phyloP scores from a whole-genome alignment of 306 rosid genomes.

The Hippophae tibetana region DNA sequence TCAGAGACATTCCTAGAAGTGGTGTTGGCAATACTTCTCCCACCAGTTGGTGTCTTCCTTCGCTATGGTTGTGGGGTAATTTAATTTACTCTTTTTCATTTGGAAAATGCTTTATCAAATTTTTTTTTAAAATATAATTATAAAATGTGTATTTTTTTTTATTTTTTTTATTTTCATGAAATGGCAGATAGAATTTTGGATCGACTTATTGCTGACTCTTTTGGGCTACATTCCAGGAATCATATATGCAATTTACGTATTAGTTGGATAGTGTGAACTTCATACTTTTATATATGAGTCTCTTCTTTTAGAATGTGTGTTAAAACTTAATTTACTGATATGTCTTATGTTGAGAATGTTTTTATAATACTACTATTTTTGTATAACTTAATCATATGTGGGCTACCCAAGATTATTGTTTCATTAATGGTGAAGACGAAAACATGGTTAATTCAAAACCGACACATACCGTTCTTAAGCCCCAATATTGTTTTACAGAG shows the following conservation, averaged over 20 bases:
- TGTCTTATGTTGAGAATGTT: no score
- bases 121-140: no score
- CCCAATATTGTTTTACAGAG: no score
- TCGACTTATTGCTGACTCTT: conserved; percentile 27
- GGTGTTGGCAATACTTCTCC: conserved; percentile 25
- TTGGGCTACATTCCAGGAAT: conserved; percentile 35
- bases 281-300: neutral
- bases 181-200: conserved; percentile 39
- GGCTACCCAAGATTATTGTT: no score
- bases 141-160: no score
- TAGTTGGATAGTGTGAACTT: conserved; percentile 2
- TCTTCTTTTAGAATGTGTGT: neutral
- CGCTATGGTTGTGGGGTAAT: conserved; percentile 28
- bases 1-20: conserved; percentile 23
- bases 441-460: no score
- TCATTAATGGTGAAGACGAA: no score
- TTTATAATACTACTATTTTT: no score
- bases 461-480: no score
- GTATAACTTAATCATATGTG: no score
- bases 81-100: no score
- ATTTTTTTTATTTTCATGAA: neutral
- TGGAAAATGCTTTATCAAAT: neutral
- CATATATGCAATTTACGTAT: conserved; percentile 28
- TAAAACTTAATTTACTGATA: neutral
- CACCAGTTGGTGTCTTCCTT: conserved; percentile 34